Evolutionary conservation across 2,329 filamentous ascomycete species (phyloP), one percentile per base, ranked within the genome.

Genomic region (Ophiognomonia clavigignenti-juglandacearum): DNA sequence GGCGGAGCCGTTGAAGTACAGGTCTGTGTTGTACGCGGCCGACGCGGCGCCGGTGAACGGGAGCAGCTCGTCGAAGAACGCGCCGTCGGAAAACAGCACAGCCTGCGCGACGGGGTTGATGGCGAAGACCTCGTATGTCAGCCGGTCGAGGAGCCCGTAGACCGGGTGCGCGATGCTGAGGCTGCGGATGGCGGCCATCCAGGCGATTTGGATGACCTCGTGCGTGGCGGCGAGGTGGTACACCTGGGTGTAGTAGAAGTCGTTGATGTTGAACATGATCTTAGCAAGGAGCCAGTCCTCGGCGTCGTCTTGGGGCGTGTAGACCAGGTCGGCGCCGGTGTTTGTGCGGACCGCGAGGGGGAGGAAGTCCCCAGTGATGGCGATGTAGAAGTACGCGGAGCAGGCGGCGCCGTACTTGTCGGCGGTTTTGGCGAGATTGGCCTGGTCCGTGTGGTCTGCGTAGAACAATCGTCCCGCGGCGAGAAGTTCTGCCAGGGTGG

Each of bases 241-340:
- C 56, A 63, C 66, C 43, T 72, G 67, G 1, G 59, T 58, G 50
- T 68, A 63, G 57, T 67, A 74, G 32, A 74, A 61, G 52, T 74
- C 70, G 44, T 74, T 73, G 23, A 62, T 56, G 42, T 73, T 72
- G 56, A 72, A 72, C 53, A 71, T 61, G 41, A 73, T 68, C 59
- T 76, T 75, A 5, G 72, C 73, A 4, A 75, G 57, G 4, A 73
- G 56, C 73, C 72, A 76, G 55, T 77, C 72, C n/a, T 65, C 63
- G 4, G 56, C 18, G 0, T 51, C 43, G 49, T 76, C 72, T 1
- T 62, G 54, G 4, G 72, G 71, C 2, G 72, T 75, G 57, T 76
- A 75, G 6, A 67, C 60, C 20, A 73, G 54, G 48, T 67, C 61
- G 1, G 54, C 59, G 20, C 64, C 64, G n/a, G 60, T 58, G 49